phyloP scores from a whole-genome alignment of 176 grass and related monocot species.

The Saccharum officinarum region DNA sequence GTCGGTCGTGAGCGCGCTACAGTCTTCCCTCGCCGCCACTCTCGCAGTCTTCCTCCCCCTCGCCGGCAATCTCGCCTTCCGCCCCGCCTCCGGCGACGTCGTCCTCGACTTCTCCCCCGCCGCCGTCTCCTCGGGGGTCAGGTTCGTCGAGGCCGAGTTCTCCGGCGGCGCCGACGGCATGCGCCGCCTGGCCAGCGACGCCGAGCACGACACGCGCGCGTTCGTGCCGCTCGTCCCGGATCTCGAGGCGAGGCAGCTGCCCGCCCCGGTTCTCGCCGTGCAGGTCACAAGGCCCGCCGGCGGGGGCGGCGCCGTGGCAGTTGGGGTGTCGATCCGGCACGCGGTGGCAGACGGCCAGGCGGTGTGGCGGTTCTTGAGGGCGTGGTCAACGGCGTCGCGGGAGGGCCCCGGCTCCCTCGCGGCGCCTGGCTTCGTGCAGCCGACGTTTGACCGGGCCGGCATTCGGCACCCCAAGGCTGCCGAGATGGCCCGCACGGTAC shows the following conservation, averaged over 20 bases:
- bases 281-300: slow-evolving; percentile 34
- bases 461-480: background rate
- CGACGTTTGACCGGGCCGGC: slow-evolving; percentile 42
- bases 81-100: background rate
- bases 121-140: slow-evolving; percentile 8
- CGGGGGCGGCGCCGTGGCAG: background rate
- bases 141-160: slow-evolving; percentile 45
- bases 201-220: slow-evolving; percentile 32
- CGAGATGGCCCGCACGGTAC: background rate
- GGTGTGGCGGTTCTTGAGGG: slow-evolving; percentile 51
- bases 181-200: slow-evolving; percentile 3
- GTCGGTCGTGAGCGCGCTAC: background rate
- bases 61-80: slow-evolving; percentile 20
- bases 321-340: slow-evolving; percentile 46
- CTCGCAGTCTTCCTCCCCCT: slow-evolving; percentile 28
- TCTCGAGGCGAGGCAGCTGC: slow-evolving; percentile 13
- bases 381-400: slow-evolving; percentile 42
- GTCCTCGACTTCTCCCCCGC: slow-evolving; percentile 35
- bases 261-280: slow-evolving; percentile 39
- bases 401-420: background rate
- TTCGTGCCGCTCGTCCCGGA: slow-evolving; percentile 44
- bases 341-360: slow-evolving; percentile 43
- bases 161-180: slow-evolving; percentile 30
- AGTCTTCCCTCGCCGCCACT: slow-evolving; percentile 24
- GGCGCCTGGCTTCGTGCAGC: background rate